Conservation (phyloP, 2,329 filamentous ascomycete species). For the Grosmannia clavigera region DNA sequence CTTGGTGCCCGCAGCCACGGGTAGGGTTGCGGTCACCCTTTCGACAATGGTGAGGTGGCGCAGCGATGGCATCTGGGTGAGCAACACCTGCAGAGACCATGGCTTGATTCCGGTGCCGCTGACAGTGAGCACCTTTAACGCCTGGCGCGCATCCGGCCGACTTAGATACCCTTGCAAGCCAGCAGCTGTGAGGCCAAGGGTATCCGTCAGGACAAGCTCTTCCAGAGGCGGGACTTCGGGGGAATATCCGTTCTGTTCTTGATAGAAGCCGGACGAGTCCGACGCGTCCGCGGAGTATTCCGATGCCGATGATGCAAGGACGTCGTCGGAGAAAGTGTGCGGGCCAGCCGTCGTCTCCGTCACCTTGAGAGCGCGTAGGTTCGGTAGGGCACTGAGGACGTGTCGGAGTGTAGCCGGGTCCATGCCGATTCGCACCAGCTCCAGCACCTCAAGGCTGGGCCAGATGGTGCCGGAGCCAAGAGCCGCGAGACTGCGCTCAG, state of each 20-base stretch:
- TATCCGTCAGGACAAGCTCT: slow-evolving; percentile 60
- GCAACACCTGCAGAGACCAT: slow-evolving; percentile 45
- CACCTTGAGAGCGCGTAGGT: slow-evolving; percentile 63
- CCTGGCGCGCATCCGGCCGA: slow-evolving; percentile 42
- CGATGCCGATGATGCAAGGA: slow-evolving; percentile 35
- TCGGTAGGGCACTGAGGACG: slow-evolving; percentile 54
- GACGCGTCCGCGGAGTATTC: not conserved
- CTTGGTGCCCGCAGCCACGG: slow-evolving; percentile 27
- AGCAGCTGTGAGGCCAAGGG: slow-evolving; percentile 56
- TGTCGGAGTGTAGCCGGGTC: slow-evolving; percentile 60
- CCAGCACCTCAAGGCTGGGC: slow-evolving; percentile 60
- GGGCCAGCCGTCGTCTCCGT: slow-evolving; percentile 45
- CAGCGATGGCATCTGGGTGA: slow-evolving; percentile 45
- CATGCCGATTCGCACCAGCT: slow-evolving; percentile 54
- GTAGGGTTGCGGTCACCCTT: slow-evolving; percentile 37
- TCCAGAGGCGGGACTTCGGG: slow-evolving; percentile 64
- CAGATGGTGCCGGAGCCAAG: slow-evolving; percentile 55
- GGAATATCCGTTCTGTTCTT: slow-evolving; percentile 41
- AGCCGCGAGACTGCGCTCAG: slow-evolving; percentile 64
- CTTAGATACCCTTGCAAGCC: slow-evolving; percentile 61
- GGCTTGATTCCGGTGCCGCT: slow-evolving; percentile 59
- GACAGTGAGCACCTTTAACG: slow-evolving; percentile 57
- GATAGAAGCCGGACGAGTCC: not conserved
- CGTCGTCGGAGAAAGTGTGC: slow-evolving; percentile 53
- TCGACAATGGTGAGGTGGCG: slow-evolving; percentile 43